Evolutionary conservation across 768 basidiomycete genomes (phyloP).

Genomic region (Pholiota conissans): DNA sequence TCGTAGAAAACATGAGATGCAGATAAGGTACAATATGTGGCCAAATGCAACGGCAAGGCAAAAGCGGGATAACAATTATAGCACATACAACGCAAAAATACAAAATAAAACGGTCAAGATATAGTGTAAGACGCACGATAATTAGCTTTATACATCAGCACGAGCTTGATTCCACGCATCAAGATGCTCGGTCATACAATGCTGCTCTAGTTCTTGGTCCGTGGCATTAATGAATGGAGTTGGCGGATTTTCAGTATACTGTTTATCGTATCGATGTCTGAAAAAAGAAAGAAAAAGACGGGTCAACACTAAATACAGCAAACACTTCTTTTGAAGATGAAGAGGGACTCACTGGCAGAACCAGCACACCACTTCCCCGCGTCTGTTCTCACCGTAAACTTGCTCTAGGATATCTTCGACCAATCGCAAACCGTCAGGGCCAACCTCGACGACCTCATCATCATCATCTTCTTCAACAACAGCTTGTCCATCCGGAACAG

Average conservation of each 20-base stretch:
- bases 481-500: too few species aligned
- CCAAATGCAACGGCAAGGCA: background rate
- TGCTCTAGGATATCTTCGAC: constrained; percentile 42
- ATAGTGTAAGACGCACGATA: constrained; percentile 1
- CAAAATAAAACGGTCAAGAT: background rate
- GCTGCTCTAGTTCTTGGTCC: constrained; percentile 44
- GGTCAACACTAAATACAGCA: background rate
- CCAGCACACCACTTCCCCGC: constrained; percentile 37
- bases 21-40: background rate
- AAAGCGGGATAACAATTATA: background rate
- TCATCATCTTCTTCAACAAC: constrained; percentile 33
- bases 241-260: constrained; percentile 29
- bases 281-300: background rate
- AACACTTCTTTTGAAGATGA: background rate
- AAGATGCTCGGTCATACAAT: constrained; percentile 50
- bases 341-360: constrained; percentile 50
- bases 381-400: constrained; percentile 38
- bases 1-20: background rate
- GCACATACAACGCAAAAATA: background rate
- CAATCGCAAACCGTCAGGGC: constrained; percentile 40
- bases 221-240: constrained; percentile 34
- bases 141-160: background rate
- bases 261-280: constrained; percentile 33
- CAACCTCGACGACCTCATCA: constrained; percentile 36
- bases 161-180: constrained; percentile 48